These are phyloP conservation scores for Gloeostereum incarnatum DNA, from an alignment of 768 basidiomycete species.

Conservation along the genomic window DNA sequence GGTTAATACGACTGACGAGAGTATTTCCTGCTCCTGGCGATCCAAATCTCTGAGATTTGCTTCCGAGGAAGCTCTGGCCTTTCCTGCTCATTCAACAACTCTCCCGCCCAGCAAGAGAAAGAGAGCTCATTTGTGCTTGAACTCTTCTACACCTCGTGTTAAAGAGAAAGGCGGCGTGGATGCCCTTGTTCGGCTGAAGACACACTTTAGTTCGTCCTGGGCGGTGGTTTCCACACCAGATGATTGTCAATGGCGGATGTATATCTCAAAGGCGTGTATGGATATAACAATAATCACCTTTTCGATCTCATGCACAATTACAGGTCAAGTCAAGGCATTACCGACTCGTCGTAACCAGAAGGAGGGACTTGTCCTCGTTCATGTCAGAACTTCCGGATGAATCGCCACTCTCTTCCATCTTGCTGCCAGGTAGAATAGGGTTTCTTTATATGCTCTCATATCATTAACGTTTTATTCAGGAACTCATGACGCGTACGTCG, in stretches of 20 bases:
- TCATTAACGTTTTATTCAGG: conserved; percentile 21
- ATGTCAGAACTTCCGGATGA: conserved; percentile 55
- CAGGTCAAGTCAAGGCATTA: conserved; percentile 37
- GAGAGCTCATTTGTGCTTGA: no score
- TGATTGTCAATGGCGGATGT: conserved; percentile 59
- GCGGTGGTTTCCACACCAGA: conserved; percentile 6
- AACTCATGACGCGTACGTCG: conserved; percentile 67
- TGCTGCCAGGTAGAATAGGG: conserved; percentile 68
- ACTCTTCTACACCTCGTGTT: no score
- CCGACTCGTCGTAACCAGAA: conserved; percentile 48
- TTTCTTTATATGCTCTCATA: conserved; percentile 9
- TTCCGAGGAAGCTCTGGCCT: no score
- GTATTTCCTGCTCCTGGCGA: no score
- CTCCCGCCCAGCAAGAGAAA: no score
- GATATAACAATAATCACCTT: not conserved
- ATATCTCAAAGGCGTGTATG: conserved; percentile 38
- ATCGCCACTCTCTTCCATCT: conserved; percentile 60
- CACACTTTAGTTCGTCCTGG: no score
- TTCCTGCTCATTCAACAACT: no score
- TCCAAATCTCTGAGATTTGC: no score
- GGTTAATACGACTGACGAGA: no score
- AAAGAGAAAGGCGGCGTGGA: no score
- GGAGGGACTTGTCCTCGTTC: conserved; percentile 49
- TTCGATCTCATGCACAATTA: conserved; percentile 2
- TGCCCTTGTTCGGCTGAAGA: no score